Conservation (phyloP, 2,329 filamentous ascomycete species). For the Ophiostoma ulmi region DNA sequence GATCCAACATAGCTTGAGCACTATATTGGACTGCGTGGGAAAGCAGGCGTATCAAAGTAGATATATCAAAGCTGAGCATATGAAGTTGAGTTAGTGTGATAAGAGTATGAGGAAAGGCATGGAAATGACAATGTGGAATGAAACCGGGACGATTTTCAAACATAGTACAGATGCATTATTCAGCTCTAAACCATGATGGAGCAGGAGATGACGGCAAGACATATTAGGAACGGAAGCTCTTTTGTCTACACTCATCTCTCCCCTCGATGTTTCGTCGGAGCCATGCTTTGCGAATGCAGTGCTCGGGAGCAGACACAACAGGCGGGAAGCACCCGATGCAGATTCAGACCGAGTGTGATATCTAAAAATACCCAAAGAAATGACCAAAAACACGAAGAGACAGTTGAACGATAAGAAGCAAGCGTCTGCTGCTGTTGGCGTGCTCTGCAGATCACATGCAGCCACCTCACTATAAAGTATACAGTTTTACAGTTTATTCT, state of each 20-base stretch:
- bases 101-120: background rate
- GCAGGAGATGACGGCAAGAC: background rate
- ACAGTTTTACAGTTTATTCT: background rate
- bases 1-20: background rate
- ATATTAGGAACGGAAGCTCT: background rate
- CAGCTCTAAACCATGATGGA: background rate
- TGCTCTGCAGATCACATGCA: background rate
- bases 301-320: slow-evolving; percentile 2
- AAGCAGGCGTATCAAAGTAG: too few species aligned
- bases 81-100: background rate
- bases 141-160: background rate
- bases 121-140: background rate
- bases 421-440: background rate
- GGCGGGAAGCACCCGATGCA: background rate
- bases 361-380: background rate
- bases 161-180: background rate
- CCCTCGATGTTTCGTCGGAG: background rate
- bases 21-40: background rate
- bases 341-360: background rate
- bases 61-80: background rate
- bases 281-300: background rate
- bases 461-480: too few species aligned
- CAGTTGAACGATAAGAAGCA: background rate
- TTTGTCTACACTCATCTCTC: background rate
- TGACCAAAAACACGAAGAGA: background rate